Evolutionary conservation across 2,329 filamentous ascomycete genomes (phyloP), one percentile per base, ranked within the genome.

Genomic region (Fusarium pseudonygamai): DNA sequence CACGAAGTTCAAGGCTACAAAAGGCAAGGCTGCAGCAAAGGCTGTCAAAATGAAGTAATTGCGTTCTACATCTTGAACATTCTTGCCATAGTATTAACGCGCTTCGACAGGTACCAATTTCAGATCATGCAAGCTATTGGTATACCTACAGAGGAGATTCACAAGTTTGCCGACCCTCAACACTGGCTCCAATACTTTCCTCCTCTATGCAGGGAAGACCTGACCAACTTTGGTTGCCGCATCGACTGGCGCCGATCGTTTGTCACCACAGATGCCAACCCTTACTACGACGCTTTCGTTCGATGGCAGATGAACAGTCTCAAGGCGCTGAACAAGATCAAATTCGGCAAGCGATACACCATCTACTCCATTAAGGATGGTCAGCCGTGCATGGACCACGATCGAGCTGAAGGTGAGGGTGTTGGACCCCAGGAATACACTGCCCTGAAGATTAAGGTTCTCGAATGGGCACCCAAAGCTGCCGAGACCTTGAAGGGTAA

Each of bases 291-390:
- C 81, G 90, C 94, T 9, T 99, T 99, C 79, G 92, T 98, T 45
- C 87, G 93, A 78, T 99, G 96, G 96, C 96, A 98, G 84, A 98
- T 98, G 93, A 95, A 93, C 81, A 93, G 93, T 72, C 88, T 98
- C 58, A 94, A 93, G 83, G 93, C 96, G 80, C 85, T 97, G 70
- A 90, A 93, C 78, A 98, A 98, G 87, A 96, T 98, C 84, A 93
- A 95, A 84, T 97, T 96, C 78, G 95, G 94, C 62, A 96, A 94
- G 85, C 87, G 95, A 78, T 97, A 98, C 82, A 98, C 96, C 12
- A 92, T 98, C 74, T 97, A 98, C 87, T 83, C 82, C 47, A 84
- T 83, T 78, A 84, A 84, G 78, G 83, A 84, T 67, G 82, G 82
- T 32, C 84, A 85, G 72, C 84, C 84, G 5, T 86, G 84, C 63